These are phyloP conservation scores for Acorus calamus DNA, from an alignment of 106 monocot species.

Conservation along the genomic window DNA sequence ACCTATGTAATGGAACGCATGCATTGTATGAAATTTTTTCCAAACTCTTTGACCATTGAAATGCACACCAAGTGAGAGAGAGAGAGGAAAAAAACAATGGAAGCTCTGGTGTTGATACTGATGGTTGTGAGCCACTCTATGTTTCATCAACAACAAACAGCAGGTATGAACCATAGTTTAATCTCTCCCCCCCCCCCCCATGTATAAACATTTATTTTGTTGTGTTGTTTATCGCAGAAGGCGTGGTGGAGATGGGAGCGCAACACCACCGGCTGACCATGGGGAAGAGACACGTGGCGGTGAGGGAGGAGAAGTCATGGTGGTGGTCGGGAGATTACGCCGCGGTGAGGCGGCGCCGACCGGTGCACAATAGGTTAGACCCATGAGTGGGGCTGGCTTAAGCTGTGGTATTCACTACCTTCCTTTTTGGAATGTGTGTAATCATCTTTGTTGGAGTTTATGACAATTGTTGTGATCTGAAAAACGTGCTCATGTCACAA, in stretches of 20 bases:
- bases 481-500: too few species aligned
- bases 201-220: neutral
- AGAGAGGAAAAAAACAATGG: neutral
- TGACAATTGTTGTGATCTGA: too few species aligned
- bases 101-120: constrained; percentile 1
- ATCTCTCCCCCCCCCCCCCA: too few species aligned
- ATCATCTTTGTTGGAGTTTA: too few species aligned
- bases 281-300: neutral
- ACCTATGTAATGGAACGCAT: too few species aligned
- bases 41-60: neutral
- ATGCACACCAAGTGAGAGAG: neutral
- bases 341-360: constrained; percentile 8
- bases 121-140: constrained; percentile 5
- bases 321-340: constrained; percentile 28
- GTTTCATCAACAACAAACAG: constrained; percentile 9
- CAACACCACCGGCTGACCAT: neutral
- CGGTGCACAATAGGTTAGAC: constrained; percentile 22
- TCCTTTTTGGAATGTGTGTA: too few species aligned
- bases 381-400: constrained; percentile 6
- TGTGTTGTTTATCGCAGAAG: neutral
- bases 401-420: neutral
- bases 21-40: too few species aligned
- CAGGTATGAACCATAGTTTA: constrained; percentile 2
- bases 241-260: neutral
- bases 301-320: constrained; percentile 12